A percentile compares a stretch with the other conserved stretches of the same genome.
phyloP scores from a whole-genome alignment of 1,284 basidiomycete species.

The Earliella scabrosa region DNA sequence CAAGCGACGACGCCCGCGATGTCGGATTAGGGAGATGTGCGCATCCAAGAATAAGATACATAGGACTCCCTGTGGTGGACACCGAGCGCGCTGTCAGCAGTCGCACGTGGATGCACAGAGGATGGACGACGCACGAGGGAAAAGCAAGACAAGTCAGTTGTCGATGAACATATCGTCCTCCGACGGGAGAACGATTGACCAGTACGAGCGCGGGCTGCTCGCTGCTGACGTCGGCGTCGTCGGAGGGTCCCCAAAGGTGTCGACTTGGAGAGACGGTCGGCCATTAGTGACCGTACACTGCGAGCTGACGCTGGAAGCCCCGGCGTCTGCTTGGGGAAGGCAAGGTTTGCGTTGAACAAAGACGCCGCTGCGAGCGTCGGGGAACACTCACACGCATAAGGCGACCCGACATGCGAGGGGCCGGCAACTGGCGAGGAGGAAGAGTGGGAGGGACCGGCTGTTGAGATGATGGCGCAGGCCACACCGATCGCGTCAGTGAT shows the following conservation, averaged over 20 bases:
- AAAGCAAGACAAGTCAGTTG: not conserved
- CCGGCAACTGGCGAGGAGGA: too few relatives aligned
- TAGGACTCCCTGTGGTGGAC: not conserved
- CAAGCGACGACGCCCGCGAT: not conserved
- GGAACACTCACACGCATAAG: too few relatives aligned
- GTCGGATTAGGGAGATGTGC: not conserved
- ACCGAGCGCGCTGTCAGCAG: not conserved
- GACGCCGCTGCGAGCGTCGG: too few relatives aligned
- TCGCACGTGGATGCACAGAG: not conserved
- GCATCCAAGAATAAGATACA: not conserved
- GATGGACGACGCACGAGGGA: not conserved
- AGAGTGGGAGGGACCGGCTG: not conserved
- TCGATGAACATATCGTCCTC: constrained; percentile 1
- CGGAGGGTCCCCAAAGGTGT: not conserved
- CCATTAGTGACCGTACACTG: too few relatives aligned
- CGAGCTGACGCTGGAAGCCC: too few relatives aligned
- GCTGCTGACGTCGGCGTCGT: constrained; percentile 1
- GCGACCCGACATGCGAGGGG: too few relatives aligned
- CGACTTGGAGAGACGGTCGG: not conserved
- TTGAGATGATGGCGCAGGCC: too few relatives aligned
- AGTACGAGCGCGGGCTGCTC: constrained; percentile 7
- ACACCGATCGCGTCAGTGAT: too few relatives aligned
- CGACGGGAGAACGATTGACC: not conserved
- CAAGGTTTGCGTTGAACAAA: too few relatives aligned
- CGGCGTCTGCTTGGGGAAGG: too few relatives aligned